Evolutionary conservation across 345 rosid genomes (phyloP).

Genomic region (Rhizophora mangle): DNA sequence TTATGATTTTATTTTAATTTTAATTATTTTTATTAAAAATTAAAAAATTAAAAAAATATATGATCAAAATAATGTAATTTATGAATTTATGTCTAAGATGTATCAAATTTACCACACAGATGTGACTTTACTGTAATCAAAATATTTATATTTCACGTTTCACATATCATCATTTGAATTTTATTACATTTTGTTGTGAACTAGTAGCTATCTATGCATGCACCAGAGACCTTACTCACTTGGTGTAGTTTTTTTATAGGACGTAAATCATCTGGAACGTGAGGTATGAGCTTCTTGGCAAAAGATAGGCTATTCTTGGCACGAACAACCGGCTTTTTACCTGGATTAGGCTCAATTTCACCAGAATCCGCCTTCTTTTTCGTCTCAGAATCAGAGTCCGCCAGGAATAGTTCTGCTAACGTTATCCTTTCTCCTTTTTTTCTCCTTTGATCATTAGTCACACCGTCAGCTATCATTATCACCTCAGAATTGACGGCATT

Average conservation of each 20-base stretch:
- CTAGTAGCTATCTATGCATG: no score
- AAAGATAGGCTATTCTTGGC: slow-evolving; percentile 42
- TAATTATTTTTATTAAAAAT: no score
- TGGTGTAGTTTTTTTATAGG: slow-evolving; percentile 58
- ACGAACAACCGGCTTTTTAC: slow-evolving; percentile 27
- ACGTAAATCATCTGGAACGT: slow-evolving; percentile 49
- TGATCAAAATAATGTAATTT: no score
- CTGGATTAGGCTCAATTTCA: slow-evolving; percentile 23
- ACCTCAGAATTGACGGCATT: slow-evolving; percentile 13
- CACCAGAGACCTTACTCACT: slow-evolving; percentile 28
- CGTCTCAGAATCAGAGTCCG: slow-evolving; percentile 37
- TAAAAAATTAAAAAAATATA: no score
- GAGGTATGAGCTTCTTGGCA: slow-evolving; percentile 64
- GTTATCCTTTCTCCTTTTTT: slow-evolving; percentile 55
- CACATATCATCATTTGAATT: no score
- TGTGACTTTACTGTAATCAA: no score
- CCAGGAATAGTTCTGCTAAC: slow-evolving; percentile 75
- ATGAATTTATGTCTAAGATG: no score
- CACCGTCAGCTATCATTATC: slow-evolving; percentile 24
- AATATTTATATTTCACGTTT: no score
- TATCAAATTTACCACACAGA: no score
- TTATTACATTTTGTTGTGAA: no score
- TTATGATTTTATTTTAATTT: no score
- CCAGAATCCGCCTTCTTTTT: slow-evolving; percentile 32
- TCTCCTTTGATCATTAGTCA: slow-evolving; percentile 28